Base-by-base conservation (phyloP, 495 filamentous ascomycete genomes). In the Podospora bellae-mahoneyi region DNA sequence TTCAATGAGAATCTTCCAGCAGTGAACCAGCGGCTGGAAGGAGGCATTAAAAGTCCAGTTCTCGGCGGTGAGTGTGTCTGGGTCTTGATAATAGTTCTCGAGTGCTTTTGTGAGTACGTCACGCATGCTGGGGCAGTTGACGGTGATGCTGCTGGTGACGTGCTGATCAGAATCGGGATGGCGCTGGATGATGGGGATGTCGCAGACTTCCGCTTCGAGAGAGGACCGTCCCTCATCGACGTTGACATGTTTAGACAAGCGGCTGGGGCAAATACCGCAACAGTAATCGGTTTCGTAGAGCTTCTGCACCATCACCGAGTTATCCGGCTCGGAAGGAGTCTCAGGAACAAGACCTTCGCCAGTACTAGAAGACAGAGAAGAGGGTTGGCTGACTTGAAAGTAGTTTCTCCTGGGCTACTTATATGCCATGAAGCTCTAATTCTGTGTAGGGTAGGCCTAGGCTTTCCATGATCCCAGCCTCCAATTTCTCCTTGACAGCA, bases 1-100 rank as follows among this genome's bases (percentile, higher is more conserved):
- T 4, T 39, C 60, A 58, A 78, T 66, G 48, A 90, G 76, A 3
- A 76, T 70, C 0, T 82, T 73, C 87, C 87, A 89, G 19, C 88
- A 82, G 71, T 89, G 85, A 28, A 89, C 82, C 13, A 90, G 77
- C 5, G 87, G 83, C 66, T 79, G 76, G 72, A 86, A 89, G 0
- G 84, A 83, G 0, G 76, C 74, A 1, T 32, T 68, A 70, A 89
- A 87, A 18, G 84, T 83, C 57, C 88, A 79, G 2, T 80, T 78
- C 64, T 84, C 75, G n/a, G 86, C 67, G 5, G 76, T 81, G 16
- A 83, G 75, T 2, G 20, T 18, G 2, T 87, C 85, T 13, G 89
- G 75, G 16, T 84, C 83, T 16, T 84, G 86, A 68, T 89, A 90
- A 13, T 80, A 90, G 9, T 79, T 79, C 19, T 78, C 76, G 7